phyloP scores from a whole-genome alignment of 164 flowering plant species.

The Akebia trifoliata region DNA sequence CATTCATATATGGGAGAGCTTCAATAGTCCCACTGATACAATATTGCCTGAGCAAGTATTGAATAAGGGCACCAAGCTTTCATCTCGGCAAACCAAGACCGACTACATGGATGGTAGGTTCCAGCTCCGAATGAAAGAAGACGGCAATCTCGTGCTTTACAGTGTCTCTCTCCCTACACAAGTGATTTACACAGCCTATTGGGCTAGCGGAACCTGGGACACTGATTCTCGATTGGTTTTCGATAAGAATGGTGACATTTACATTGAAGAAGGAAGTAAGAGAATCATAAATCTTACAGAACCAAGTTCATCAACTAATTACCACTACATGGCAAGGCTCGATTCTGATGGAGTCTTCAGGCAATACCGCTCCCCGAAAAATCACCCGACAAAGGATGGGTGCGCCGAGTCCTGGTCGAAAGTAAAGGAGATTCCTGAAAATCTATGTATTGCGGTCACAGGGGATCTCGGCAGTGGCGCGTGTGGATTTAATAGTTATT shows the following conservation, averaged over 20 bases:
- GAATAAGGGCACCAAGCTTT: background rate
- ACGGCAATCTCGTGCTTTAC: constrained; percentile 24
- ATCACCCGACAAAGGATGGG: constrained; percentile 18
- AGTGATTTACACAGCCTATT: no score
- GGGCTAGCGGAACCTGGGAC: background rate
- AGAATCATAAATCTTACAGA: background rate
- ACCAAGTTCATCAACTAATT: background rate
- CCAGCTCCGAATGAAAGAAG: constrained; percentile 1
- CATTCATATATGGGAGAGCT: constrained; percentile 29
- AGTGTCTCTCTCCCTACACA: constrained; percentile 8
- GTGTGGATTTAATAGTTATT: constrained; percentile 52
- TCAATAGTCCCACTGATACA: constrained; percentile 34
- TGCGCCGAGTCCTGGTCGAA: background rate
- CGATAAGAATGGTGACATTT: background rate
- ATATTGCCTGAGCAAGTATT: constrained; percentile 30
- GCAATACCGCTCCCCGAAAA: constrained; percentile 26
- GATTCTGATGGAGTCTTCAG: constrained; percentile 44
- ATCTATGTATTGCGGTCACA: constrained; percentile 19
- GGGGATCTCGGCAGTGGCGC: constrained; percentile 27
- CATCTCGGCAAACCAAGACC: constrained; percentile 12
- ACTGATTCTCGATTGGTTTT: constrained; percentile 10
- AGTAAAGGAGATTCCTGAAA: constrained; percentile 17
- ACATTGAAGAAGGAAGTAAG: constrained; percentile 6
- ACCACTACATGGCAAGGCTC: constrained; percentile 35
- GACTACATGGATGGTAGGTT: constrained; percentile 32